Conservation (phyloP, 345 rosid genomes). For the Bruguiera parviflora region DNA sequence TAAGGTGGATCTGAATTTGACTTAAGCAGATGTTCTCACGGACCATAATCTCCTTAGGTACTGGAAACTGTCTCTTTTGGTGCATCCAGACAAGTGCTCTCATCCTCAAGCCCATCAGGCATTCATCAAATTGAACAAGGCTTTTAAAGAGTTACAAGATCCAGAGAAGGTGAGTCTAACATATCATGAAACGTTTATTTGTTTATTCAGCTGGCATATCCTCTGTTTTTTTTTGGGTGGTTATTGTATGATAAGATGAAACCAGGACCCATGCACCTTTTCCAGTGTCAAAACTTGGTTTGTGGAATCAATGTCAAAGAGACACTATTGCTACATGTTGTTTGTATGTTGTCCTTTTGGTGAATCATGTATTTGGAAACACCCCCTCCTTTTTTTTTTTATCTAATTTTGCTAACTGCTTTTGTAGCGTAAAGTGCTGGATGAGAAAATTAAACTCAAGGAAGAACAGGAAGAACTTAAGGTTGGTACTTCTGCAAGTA, state of each 20-base stretch:
- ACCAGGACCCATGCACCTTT: neutral
- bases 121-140: constrained; percentile 75
- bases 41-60: constrained; percentile 42
- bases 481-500: constrained; percentile 44
- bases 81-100: constrained; percentile 93
- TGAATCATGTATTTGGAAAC: too few species aligned
- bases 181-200: neutral
- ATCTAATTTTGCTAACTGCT: neutral
- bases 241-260: neutral
- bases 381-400: neutral
- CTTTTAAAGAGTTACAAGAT: constrained; percentile 90
- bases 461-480: constrained; percentile 83
- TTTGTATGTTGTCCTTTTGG: too few species aligned
- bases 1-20: neutral
- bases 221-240: neutral
- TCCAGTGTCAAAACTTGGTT: too few species aligned
- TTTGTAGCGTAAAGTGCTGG: constrained; percentile 74
- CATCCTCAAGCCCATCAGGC: constrained; percentile 97
- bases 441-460: constrained; percentile 82
- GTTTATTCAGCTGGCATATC: neutral
- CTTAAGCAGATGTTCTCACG: constrained; percentile 2
- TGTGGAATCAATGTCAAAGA: too few species aligned
- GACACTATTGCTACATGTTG: too few species aligned
- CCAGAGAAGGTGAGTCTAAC: constrained; percentile 64
- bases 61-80: constrained; percentile 92